Percentiles rank a stretch among this genome's conserved stretches.
phyloP scores from a whole-genome alignment of 176 grass and related monocot genomes.

The Ensete ventricosum region DNA sequence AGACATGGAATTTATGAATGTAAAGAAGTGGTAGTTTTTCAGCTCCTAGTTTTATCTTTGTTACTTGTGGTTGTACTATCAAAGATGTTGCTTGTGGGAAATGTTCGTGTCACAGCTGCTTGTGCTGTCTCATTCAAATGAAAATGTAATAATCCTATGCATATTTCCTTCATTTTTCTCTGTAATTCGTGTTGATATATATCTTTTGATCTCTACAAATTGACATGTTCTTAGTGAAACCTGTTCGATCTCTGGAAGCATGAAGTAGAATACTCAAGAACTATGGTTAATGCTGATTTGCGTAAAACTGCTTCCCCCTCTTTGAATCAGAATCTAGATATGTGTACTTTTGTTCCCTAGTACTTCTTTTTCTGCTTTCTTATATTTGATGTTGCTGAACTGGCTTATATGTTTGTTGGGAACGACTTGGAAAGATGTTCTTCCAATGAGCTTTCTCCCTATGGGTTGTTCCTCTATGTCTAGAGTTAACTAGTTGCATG shows the following conservation, averaged over 20 bases:
- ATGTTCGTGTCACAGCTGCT: not conserved
- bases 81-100: not conserved
- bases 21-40: not conserved
- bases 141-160: not conserved
- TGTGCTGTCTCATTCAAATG: not conserved
- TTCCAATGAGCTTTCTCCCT: no score
- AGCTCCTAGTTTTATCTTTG: not conserved
- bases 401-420: no score
- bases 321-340: no score
- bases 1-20: not conserved
- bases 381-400: no score
- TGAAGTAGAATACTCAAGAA: not conserved
- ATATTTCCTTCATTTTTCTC: not conserved
- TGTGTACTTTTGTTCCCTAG: no score
- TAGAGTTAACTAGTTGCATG: no score
- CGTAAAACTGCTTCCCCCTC: no score
- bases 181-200: not conserved
- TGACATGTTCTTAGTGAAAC: no score
- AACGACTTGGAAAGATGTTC: no score
- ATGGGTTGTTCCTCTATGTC: no score
- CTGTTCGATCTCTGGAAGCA: not conserved
- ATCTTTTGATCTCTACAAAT: not conserved
- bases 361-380: no score
- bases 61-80: not conserved
- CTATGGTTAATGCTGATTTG: not conserved